phyloP scores from a whole-genome alignment of 208 protist genomes.

The Wallacemonas sp. region DNA sequence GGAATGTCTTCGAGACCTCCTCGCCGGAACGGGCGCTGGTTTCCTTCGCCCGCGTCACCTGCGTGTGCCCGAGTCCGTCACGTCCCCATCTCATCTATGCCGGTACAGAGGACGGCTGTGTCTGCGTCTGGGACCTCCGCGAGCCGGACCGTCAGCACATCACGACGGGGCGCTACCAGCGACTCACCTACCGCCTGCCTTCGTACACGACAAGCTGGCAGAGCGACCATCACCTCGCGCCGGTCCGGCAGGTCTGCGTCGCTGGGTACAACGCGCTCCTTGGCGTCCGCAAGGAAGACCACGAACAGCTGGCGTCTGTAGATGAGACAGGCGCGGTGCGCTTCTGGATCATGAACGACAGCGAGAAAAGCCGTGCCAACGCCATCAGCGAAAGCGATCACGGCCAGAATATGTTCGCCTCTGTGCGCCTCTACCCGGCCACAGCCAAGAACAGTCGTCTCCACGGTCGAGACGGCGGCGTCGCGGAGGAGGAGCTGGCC shows the following conservation, averaged over 20 bases:
- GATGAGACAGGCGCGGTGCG: conserved; percentile 43
- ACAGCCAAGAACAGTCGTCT: conserved; percentile 19
- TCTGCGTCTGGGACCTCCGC: conserved; percentile 73
- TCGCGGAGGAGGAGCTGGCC: neutral
- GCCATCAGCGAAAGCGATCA: conserved; percentile 55
- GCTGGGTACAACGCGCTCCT: conserved; percentile 62
- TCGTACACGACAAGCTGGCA: conserved; percentile 80
- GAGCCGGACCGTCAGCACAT: conserved; percentile 76
- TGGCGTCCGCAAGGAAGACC: conserved; percentile 44
- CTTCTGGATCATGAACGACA: conserved; percentile 74
- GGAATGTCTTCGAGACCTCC: conserved; percentile 62
- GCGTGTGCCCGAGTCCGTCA: conserved; percentile 55
- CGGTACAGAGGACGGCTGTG: conserved; percentile 64
- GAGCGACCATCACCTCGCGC: conserved; percentile 50
- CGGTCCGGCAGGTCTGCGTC: conserved; percentile 51
- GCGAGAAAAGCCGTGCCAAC: conserved; percentile 26
- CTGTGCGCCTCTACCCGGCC: conserved; percentile 43
- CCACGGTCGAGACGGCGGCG: neutral
- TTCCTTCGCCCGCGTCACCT: conserved; percentile 42
- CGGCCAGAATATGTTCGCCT: conserved; percentile 55
- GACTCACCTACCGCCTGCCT: conserved; percentile 46
- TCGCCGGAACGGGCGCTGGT: conserved; percentile 67
- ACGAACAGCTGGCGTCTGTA: conserved; percentile 74
- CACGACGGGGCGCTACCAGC: conserved; percentile 42
- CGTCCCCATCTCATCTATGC: conserved; percentile 67